Evolutionary conservation across 1,284 basidiomycete genomes (phyloP).

Genomic region (Takashimella koratensis): DNA sequence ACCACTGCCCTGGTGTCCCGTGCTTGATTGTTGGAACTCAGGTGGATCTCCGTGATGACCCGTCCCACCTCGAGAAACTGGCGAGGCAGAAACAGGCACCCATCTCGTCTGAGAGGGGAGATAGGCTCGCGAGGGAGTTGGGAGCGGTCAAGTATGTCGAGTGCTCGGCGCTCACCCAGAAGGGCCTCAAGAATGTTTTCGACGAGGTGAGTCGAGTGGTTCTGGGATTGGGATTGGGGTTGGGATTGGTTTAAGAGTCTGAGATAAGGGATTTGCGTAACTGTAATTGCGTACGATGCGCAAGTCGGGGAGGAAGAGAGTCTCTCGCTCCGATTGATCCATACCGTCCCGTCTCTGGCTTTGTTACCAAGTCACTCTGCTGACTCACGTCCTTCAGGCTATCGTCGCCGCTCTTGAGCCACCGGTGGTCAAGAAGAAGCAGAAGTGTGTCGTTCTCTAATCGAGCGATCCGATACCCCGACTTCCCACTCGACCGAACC

Average conservation of each 20-base stretch:
- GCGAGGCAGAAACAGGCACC: conserved; percentile 94
- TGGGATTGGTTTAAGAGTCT: no score
- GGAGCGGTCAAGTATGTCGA: conserved; percentile 99
- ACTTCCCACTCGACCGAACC: no score
- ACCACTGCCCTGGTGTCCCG: conserved; percentile 99
- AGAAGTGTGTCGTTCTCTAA: conserved; percentile 78
- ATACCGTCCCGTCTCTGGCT: no score
- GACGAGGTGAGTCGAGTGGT: conserved; percentile 78
- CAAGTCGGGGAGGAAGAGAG: no score
- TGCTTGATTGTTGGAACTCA: conserved; percentile 99
- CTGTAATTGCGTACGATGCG: no score
- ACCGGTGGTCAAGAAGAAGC: conserved; percentile 80
- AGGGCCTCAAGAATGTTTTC: conserved; percentile 99
- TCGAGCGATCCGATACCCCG: neutral
- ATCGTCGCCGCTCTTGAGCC: conserved; percentile 98
- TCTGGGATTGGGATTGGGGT: neutral
- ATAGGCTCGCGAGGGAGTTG: conserved; percentile 88
- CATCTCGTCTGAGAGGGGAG: conserved; percentile 81
- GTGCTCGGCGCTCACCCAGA: conserved; percentile 97
- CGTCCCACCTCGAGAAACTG: conserved; percentile 89
- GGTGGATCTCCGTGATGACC: conserved; percentile 93
- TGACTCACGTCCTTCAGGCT: conserved; percentile 58
- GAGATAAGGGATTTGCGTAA: no score
- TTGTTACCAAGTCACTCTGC: no score
- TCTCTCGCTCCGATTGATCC: no score